phyloP scores from a whole-genome alignment of 108 stramenopile genomes.

The Conticribra guillardii region DNA sequence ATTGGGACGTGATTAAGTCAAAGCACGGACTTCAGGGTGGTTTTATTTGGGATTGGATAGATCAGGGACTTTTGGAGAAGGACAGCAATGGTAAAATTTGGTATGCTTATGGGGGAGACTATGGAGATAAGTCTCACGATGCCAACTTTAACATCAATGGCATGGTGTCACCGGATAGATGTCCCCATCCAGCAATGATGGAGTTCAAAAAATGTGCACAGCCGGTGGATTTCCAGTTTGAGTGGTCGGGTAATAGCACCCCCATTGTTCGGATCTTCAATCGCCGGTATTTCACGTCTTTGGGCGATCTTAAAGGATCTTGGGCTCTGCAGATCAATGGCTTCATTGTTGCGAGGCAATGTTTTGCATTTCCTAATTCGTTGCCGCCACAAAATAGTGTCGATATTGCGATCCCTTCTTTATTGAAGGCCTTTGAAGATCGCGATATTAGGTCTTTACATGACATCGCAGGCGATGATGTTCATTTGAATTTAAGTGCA shows the following conservation, averaged over 20 bases:
- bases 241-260: neutral
- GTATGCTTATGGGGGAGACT: constrained; percentile 95
- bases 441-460: neutral
- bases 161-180: constrained; percentile 86
- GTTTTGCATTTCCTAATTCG: constrained; percentile 5
- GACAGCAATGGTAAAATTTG: constrained; percentile 36
- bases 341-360: constrained; percentile 10
- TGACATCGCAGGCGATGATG: neutral
- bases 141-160: constrained; percentile 95
- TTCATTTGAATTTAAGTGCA: constrained; percentile 25
- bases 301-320: constrained; percentile 20
- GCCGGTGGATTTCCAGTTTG: constrained; percentile 62
- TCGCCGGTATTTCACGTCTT: constrained; percentile 17
- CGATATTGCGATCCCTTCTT: neutral
- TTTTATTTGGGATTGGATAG: constrained; percentile 98
- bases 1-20: constrained; percentile 89
- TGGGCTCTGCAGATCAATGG: constrained; percentile 39
- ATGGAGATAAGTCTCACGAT: constrained; percentile 80
- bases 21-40: constrained; percentile 87
- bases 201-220: constrained; percentile 90
- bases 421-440: constrained; percentile 1
- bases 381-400: constrained; percentile 19
- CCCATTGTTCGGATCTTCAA: constrained; percentile 12
- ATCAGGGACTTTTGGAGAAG: constrained; percentile 74
- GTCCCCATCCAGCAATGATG: constrained; percentile 87